Percentiles rank a stretch among this genome's conserved stretches.
phyloP scores from a whole-genome alignment of 176 grass and related monocot genomes.

The Eleusine coracana region DNA sequence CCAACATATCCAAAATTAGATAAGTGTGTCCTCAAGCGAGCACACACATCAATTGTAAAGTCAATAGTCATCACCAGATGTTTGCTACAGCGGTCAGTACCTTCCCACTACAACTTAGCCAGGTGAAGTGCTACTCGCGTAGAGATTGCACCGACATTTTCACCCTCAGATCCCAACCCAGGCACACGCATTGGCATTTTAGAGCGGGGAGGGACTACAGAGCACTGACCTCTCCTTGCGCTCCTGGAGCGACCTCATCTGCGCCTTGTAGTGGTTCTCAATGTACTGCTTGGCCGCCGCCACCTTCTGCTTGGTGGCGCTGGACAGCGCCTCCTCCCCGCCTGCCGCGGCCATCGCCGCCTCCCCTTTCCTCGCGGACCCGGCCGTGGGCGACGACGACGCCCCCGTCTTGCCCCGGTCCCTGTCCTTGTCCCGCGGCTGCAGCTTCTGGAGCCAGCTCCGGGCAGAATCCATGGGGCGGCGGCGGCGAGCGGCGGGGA shows the following conservation, averaged over 20 bases:
- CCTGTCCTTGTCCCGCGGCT: conserved; percentile 57
- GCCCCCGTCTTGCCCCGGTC: conserved; percentile 20
- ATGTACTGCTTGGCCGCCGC: conserved; percentile 76
- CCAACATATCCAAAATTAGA: not conserved
- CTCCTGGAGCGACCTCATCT: conserved; percentile 66
- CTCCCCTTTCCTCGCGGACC: not conserved
- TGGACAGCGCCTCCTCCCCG: conserved; percentile 47
- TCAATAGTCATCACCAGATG: not conserved
- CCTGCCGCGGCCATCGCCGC: not conserved
- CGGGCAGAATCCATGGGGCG: conserved; percentile 58
- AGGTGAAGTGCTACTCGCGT: too few relatives aligned
- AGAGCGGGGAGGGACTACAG: not conserved
- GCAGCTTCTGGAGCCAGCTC: conserved; percentile 75
- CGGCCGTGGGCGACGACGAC: conserved; percentile 8
- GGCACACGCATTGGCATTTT: conserved; percentile 6
- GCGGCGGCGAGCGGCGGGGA: not conserved
- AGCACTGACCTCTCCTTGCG: conserved; percentile 72
- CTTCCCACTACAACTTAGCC: too few relatives aligned
- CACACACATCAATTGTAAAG: too few relatives aligned
- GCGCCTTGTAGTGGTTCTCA: conserved; percentile 81
- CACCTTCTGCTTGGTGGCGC: conserved; percentile 62
- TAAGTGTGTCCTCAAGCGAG: not conserved
- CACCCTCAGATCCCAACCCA: conserved; percentile 19
- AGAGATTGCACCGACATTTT: not conserved
- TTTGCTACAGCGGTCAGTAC: not conserved